Evolutionary conservation across 352 stramenopile species (phyloP).

Genomic region (Aphanomyces euteiches): DNA sequence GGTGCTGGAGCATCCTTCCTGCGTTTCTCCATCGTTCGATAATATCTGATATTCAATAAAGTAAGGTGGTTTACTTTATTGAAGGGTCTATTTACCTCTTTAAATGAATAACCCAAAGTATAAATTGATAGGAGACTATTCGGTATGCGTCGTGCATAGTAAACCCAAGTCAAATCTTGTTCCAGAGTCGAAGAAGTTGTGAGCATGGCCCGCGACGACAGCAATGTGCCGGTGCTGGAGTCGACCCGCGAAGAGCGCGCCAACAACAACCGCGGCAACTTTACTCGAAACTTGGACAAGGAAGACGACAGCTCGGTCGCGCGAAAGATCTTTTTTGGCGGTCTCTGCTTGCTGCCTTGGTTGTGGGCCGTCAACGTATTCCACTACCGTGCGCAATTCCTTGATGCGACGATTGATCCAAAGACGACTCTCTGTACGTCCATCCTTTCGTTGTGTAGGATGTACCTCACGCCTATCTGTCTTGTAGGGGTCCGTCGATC

Average conservation of each 20-base stretch:
- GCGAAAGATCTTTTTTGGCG: slow-evolving; percentile 82
- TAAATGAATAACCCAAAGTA: not conserved
- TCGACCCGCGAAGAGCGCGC: slow-evolving; percentile 34
- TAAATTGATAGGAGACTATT: slow-evolving; percentile 1
- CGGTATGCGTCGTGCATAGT: not conserved
- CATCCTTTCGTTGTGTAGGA: not conserved
- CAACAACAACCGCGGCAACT: slow-evolving; percentile 80
- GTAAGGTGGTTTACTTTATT: too few relatives aligned
- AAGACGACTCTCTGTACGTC: slow-evolving; percentile 72
- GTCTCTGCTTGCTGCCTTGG: slow-evolving; percentile 67
- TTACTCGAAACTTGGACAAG: slow-evolving; percentile 81
- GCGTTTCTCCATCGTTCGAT: not conserved
- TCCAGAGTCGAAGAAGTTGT: not conserved
- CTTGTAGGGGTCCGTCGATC: slow-evolving; percentile 70
- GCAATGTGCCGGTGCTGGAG: slow-evolving; percentile 52
- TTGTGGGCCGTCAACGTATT: slow-evolving; percentile 80
- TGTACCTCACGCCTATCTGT: not conserved
- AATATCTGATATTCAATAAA: too few relatives aligned
- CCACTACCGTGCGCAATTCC: slow-evolving; percentile 77
- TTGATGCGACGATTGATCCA: slow-evolving; percentile 60
- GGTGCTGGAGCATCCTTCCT: not conserved
- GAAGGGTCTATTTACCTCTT: not conserved
- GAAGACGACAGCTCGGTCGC: slow-evolving; percentile 68
- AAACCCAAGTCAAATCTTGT: slow-evolving; percentile 20
- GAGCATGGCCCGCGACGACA: slow-evolving; percentile 34